A percentile compares a stretch with the other conserved stretches of the same genome.
phyloP scores from a whole-genome alignment of 129 eudicot genomes.

The Oenanthe sinensis region DNA sequence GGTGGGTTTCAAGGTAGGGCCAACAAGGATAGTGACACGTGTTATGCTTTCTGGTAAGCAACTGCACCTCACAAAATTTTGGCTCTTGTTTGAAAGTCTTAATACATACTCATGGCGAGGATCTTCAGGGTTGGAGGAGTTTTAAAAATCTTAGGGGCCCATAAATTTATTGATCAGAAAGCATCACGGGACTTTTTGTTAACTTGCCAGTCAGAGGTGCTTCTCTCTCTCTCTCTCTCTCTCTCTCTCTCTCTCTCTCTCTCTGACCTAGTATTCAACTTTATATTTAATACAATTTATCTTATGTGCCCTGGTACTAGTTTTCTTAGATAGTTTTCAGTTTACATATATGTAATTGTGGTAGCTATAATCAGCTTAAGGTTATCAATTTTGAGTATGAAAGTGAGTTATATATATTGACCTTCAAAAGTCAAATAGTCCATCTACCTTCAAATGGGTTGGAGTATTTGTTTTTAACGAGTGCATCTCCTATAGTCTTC shows the following conservation, averaged over 20 bases:
- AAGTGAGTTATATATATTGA: background rate
- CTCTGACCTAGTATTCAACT: background rate
- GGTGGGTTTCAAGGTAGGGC: slow-evolving; percentile 97
- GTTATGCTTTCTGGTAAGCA: slow-evolving; percentile 91
- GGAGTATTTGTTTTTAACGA: background rate
- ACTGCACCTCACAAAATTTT: slow-evolving; percentile 3
- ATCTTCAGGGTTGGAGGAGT: slow-evolving; percentile 79
- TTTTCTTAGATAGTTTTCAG: background rate
- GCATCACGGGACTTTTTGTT: slow-evolving; percentile 57
- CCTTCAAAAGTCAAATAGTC: background rate
- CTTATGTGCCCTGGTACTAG: background rate
- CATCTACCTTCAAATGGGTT: background rate
- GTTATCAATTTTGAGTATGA: background rate
- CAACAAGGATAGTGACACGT: slow-evolving; percentile 87
- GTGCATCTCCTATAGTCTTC: background rate
- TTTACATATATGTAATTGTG: background rate
- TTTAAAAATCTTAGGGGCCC: slow-evolving; percentile 70
- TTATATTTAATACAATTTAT: background rate
- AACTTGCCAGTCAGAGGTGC: slow-evolving; percentile 82
- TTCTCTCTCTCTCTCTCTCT: slow-evolving; percentile 8
- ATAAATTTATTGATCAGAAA: slow-evolving; percentile 39
- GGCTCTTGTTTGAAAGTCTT: slow-evolving; percentile 1
- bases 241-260: background rate
- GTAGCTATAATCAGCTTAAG: background rate
- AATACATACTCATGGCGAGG: slow-evolving; percentile 1